Conservation (phyloP, 2,329 filamentous ascomycete species). For the Passalora sequoiae region DNA sequence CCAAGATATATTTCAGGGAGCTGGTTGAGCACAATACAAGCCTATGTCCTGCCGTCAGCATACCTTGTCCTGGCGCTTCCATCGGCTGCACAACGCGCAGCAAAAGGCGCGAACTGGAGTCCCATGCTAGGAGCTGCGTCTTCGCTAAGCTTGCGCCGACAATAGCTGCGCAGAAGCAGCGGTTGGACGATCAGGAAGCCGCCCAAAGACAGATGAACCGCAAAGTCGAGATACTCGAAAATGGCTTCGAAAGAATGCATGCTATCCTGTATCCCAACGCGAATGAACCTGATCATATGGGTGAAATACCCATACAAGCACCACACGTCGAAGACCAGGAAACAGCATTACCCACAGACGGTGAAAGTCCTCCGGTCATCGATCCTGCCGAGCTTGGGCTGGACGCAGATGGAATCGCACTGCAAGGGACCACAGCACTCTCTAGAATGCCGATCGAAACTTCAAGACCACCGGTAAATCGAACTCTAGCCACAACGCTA, state of each 20-base stretch:
- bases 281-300: constrained; percentile 18
- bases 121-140: constrained; percentile 40
- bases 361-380: constrained; percentile 2
- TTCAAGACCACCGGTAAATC: constrained; percentile 5
- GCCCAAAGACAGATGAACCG: constrained; percentile 39
- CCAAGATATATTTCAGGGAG: constrained; percentile 39
- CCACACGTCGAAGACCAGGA: constrained; percentile 15
- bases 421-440: not conserved
- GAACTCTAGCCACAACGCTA: constrained; percentile 16
- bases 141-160: constrained; percentile 46
- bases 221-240: constrained; percentile 43
- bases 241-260: constrained; percentile 41
- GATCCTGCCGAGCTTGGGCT: constrained; percentile 3
- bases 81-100: constrained; percentile 41
- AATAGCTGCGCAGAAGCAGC: constrained; percentile 40
- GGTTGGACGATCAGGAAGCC: constrained; percentile 42
- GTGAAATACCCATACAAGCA: constrained; percentile 22
- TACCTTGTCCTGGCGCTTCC: constrained; percentile 41
- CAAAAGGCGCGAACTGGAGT: constrained; percentile 37
- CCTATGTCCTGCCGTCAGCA: constrained; percentile 39
- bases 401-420: constrained; percentile 1
- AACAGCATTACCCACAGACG: constrained; percentile 1
- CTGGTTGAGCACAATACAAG: constrained; percentile 39
- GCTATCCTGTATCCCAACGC: constrained; percentile 33
- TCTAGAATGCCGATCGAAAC: not conserved